A percentile compares a stretch with the other conserved stretches of the same genome.
These are phyloP conservation scores for Xylaria acuta DNA, from an alignment of 495 filamentous ascomycete genomes.

Conservation along the genomic window DNA sequence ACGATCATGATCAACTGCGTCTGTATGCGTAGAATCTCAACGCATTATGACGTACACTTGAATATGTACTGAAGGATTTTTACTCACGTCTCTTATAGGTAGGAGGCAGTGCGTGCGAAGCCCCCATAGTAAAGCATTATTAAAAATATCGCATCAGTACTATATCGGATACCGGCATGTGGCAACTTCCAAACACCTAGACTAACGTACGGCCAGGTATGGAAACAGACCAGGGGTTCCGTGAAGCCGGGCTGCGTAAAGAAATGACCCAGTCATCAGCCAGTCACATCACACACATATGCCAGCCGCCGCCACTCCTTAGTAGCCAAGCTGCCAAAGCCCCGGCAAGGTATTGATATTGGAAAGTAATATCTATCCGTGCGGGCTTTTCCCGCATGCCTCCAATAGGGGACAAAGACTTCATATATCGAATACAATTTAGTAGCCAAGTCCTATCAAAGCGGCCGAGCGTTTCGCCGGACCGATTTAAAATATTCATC, in stretches of 20 bases:
- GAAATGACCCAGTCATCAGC: neutral
- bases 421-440: neutral
- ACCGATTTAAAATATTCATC: neutral
- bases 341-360: neutral
- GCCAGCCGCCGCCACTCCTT: neutral
- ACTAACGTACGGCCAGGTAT: neutral
- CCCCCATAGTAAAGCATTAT: neutral
- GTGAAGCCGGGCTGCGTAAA: neutral
- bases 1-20: neutral
- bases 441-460: neutral
- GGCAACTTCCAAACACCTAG: neutral
- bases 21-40: neutral
- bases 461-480: conserved; percentile 18
- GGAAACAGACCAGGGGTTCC: neutral
- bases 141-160: neutral
- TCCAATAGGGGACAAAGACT: neutral
- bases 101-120: neutral
- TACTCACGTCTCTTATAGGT: neutral
- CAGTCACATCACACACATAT: neutral
- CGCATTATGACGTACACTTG: conserved; percentile 1
- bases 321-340: neutral
- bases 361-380: neutral
- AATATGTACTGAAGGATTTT: neutral
- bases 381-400: conserved; percentile 13
- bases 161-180: conserved; percentile 3